Percentiles rank a stretch among this genome's conserved stretches.
These are phyloP conservation scores for Lactarius akahatsu DNA, from an alignment of 768 basidiomycete species.

Conservation along the genomic window DNA sequence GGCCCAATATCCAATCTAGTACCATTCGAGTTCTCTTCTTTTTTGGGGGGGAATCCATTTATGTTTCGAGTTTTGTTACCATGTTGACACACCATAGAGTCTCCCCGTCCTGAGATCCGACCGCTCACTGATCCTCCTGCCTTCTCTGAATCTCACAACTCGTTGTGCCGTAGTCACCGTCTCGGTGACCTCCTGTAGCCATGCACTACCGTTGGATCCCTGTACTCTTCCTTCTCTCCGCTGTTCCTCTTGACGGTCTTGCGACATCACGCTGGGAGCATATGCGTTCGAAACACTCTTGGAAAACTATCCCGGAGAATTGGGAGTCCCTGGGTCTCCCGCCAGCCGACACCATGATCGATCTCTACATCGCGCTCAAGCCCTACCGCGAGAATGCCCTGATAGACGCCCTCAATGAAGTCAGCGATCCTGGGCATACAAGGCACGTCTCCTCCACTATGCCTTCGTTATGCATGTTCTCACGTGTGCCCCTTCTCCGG, in stretches of 20 bases:
- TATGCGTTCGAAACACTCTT: not conserved
- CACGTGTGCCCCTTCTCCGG: too few relatives aligned
- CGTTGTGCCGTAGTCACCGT: not conserved
- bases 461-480: not conserved
- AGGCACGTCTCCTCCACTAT: not conserved
- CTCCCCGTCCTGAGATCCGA: not conserved
- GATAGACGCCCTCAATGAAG: not conserved
- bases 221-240: not conserved
- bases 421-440: not conserved
- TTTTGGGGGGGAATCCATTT: too few relatives aligned
- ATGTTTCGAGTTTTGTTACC: too few relatives aligned
- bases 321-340: not conserved
- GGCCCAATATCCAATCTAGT: too few relatives aligned
- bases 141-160: not conserved
- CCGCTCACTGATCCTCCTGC: not conserved
- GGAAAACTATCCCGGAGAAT: not conserved
- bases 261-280: not conserved
- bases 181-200: not conserved
- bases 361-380: not conserved
- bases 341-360: not conserved
- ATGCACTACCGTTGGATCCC: not conserved
- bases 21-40: too few relatives aligned
- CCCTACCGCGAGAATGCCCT: not conserved
- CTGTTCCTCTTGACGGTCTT: not conserved
- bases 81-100: not conserved